These are phyloP conservation scores for Botrytis tulipae DNA, from an alignment of 2,329 filamentous ascomycete genomes.

Conservation along the genomic window DNA sequence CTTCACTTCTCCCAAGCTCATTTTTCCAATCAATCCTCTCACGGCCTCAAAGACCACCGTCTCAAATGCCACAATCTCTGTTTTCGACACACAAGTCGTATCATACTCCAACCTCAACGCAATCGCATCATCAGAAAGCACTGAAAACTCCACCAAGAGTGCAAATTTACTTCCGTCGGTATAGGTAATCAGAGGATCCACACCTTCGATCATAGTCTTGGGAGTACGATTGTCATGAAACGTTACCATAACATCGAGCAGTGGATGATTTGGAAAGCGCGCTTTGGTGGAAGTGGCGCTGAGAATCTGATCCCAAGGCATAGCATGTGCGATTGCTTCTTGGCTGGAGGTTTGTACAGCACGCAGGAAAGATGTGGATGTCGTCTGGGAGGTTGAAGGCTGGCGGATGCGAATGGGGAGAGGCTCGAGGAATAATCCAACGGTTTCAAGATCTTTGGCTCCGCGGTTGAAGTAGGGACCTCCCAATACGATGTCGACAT, in stretches of 20 bases:
- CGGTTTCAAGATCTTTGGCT: constrained; percentile 32
- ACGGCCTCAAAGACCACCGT: background rate
- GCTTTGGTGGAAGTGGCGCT: constrained; percentile 25
- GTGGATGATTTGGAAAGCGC: constrained; percentile 25
- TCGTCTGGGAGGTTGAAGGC: background rate
- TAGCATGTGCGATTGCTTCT: constrained; percentile 34
- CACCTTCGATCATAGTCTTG: background rate
- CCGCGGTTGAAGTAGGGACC: constrained; percentile 37
- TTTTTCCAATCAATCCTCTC: background rate
- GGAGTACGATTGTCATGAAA: constrained; percentile 27
- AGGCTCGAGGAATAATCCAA: constrained; percentile 16
- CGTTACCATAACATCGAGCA: constrained; percentile 34
- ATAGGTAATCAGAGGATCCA: constrained; percentile 4
- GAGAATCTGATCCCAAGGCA: constrained; percentile 38
- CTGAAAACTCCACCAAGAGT: background rate
- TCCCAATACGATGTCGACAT: constrained; percentile 34
- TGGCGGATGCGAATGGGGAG: constrained; percentile 16
- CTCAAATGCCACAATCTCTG: background rate
- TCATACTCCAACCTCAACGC: constrained; percentile 13
- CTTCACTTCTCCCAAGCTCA: background rate
- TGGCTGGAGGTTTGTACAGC: constrained; percentile 30
- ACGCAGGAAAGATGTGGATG: background rate
- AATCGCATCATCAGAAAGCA: background rate
- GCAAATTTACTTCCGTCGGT: constrained; percentile 16
- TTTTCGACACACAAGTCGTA: background rate